Evolutionary conservation across 2,329 filamentous ascomycete species (phyloP).

Genomic region (Aspergillus aculeatus): DNA sequence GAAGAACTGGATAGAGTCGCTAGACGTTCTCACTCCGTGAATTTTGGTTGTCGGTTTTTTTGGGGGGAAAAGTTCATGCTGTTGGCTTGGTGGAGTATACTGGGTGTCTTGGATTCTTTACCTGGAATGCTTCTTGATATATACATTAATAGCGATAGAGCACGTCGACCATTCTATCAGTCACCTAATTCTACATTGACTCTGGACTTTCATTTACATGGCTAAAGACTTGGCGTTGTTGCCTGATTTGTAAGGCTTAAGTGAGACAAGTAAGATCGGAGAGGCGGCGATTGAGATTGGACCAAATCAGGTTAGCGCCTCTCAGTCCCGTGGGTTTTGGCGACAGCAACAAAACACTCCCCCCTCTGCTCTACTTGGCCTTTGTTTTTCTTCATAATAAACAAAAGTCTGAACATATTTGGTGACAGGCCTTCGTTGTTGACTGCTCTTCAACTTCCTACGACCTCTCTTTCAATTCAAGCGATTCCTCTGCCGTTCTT

Average conservation of each 20-base stretch:
- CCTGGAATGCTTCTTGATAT: slow-evolving; percentile 2
- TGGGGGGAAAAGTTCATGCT: slow-evolving; percentile 3
- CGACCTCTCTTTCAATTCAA: not conserved
- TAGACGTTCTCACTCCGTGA: slow-evolving; percentile 5
- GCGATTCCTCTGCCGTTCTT: not conserved
- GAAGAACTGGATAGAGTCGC: slow-evolving; percentile 8
- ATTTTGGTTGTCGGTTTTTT: not conserved
- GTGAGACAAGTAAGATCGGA: not conserved
- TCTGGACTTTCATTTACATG: not conserved
- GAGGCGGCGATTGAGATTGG: slow-evolving; percentile 25
- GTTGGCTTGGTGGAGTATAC: not conserved
- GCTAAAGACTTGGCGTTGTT: not conserved
- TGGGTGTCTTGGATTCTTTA: not conserved
- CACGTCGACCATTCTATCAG: not conserved
- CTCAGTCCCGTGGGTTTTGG: slow-evolving; percentile 26
- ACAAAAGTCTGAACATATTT: slow-evolving; percentile 6
- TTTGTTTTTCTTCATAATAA: slow-evolving; percentile 16
- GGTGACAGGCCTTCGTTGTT: not conserved
- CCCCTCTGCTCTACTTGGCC: slow-evolving; percentile 11
- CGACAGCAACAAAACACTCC: slow-evolving; percentile 27
- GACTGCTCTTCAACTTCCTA: slow-evolving; percentile 2
- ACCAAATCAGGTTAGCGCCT: slow-evolving; percentile 19
- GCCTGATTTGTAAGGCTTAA: slow-evolving; percentile 10
- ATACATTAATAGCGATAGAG: slow-evolving; percentile 23
- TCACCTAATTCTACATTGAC: not conserved